These are phyloP conservation scores for Suhomyces tanzawaensis DNA, from an alignment of 805 yeast genomes.

Conservation along the genomic window DNA sequence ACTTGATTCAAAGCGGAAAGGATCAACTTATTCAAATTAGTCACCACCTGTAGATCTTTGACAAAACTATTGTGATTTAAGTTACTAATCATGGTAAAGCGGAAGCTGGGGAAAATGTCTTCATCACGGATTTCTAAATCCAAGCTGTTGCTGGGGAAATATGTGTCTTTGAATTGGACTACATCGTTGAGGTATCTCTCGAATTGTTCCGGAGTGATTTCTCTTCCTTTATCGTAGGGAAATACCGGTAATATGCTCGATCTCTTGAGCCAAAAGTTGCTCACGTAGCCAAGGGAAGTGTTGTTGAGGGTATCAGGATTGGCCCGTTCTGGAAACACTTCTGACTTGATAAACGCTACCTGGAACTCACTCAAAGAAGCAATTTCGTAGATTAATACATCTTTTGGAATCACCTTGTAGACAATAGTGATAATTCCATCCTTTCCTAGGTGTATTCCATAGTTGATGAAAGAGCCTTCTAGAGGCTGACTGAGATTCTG, in stretches of 20 bases:
- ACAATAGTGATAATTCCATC: conserved; percentile 22
- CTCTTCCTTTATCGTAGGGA: conserved; percentile 8
- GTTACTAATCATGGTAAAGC: conserved; percentile 5
- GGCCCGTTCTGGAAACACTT: conserved; percentile 4
- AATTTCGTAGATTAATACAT: conserved; percentile 26
- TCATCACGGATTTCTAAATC: neutral
- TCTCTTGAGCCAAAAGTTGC: conserved; percentile 20
- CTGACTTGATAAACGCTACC: conserved; percentile 23
- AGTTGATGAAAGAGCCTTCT: conserved; percentile 29
- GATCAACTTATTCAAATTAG: conserved; percentile 21
- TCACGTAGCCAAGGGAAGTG: conserved; percentile 25
- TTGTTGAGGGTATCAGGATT: neutral
- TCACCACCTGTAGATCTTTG: conserved; percentile 20
- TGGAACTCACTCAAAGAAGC: conserved; percentile 23
- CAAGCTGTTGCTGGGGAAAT: conserved; percentile 2
- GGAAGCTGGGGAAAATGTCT: neutral
- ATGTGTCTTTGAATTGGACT: conserved; percentile 13
- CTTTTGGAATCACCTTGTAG: conserved; percentile 26
- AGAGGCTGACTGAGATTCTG: conserved; percentile 10
- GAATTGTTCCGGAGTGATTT: neutral
- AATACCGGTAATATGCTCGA: conserved; percentile 20
- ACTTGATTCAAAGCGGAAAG: conserved; percentile 13
- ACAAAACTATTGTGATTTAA: conserved; percentile 19
- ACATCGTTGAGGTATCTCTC: conserved; percentile 15
- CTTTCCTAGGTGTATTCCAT: conserved; percentile 18